Percentiles rank a stretch among this genome's conserved stretches.
phyloP scores from a whole-genome alignment of 768 basidiomycete genomes.

The Xerocomus potaroensis region DNA sequence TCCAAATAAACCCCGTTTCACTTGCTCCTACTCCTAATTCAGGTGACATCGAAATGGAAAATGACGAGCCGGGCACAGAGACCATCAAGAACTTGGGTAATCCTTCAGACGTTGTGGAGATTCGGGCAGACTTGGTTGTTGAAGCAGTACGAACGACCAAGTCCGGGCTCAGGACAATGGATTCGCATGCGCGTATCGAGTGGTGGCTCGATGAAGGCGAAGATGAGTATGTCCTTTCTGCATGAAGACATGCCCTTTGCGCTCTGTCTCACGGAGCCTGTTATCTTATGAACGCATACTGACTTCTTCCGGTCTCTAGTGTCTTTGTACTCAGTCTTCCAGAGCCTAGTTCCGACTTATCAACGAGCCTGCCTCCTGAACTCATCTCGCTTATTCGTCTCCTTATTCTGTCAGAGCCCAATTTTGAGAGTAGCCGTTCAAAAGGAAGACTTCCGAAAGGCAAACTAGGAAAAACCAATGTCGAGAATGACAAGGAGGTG shows the following conservation, averaged over 20 bases:
- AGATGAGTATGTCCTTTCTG: conserved; percentile 69
- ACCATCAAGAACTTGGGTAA: conserved; percentile 45
- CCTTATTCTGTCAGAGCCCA: conserved; percentile 48
- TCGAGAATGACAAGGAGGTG: conserved; percentile 21
- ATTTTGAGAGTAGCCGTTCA: conserved; percentile 54
- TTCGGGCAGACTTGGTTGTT: conserved; percentile 68
- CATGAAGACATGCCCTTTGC: too few species aligned
- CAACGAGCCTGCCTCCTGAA: conserved; percentile 53
- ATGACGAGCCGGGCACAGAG: conserved; percentile 16
- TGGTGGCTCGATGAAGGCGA: conserved; percentile 92
- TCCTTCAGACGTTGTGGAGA: conserved; percentile 75
- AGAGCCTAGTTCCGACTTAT: conserved; percentile 46
- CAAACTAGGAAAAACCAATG: conserved; percentile 28
- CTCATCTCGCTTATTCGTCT: conserved; percentile 64
- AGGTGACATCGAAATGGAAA: conserved; percentile 11
- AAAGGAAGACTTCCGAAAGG: conserved; percentile 78
- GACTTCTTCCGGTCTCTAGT: conserved; percentile 4
- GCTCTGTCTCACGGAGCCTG: too few species aligned
- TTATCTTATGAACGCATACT: too few species aligned
- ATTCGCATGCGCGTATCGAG: conserved; percentile 53
- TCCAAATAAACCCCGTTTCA: conserved; percentile 45
- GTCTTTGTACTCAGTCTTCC: conserved; percentile 8
- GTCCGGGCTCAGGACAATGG: conserved; percentile 9
- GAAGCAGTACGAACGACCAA: conserved; percentile 28
- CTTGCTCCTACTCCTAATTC: neutral